phyloP scores from a whole-genome alignment of 1,284 basidiomycete genomes.

The Volvariella surrecta region DNA sequence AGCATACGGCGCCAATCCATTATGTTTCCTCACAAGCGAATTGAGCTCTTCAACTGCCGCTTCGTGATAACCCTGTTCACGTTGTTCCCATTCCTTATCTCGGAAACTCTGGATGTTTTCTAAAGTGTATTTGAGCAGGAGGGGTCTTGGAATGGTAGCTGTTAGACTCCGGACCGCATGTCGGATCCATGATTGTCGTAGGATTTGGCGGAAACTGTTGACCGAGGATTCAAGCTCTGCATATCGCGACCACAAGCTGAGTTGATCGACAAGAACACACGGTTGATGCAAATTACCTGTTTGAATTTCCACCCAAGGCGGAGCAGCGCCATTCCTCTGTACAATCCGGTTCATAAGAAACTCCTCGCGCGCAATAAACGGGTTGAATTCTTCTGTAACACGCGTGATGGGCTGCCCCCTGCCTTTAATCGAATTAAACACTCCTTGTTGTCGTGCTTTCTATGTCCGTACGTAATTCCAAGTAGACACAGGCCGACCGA shows the following conservation, averaged over 20 bases:
- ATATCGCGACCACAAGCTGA: background rate
- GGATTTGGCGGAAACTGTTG: constrained; percentile 51
- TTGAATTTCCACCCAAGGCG: constrained; percentile 90
- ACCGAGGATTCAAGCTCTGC: constrained; percentile 38
- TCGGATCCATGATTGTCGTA: constrained; percentile 61
- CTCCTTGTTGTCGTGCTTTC: constrained; percentile 61
- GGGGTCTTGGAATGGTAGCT: constrained; percentile 31
- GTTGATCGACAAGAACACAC: constrained; percentile 3
- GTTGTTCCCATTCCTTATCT: constrained; percentile 68
- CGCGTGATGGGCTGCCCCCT: constrained; percentile 65
- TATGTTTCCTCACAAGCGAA: constrained; percentile 68
- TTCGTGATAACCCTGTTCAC: constrained; percentile 67
- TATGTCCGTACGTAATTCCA: constrained; percentile 16
- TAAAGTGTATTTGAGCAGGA: constrained; percentile 35
- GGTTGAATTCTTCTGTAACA: constrained; percentile 66
- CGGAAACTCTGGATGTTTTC: constrained; percentile 38
- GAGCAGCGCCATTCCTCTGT: constrained; percentile 75
- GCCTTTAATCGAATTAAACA: constrained; percentile 69
- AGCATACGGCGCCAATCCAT: constrained; percentile 69
- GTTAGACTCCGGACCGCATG: constrained; percentile 55
- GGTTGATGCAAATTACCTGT: constrained; percentile 33
- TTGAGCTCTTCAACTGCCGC: constrained; percentile 67
- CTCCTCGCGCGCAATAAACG: constrained; percentile 72
- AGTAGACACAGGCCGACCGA: too few relatives aligned
- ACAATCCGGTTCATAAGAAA: constrained; percentile 88